Evolutionary conservation across 192 early-diverging fungal genomes (phyloP).

Genomic region (Kickxella alabastrina): DNA sequence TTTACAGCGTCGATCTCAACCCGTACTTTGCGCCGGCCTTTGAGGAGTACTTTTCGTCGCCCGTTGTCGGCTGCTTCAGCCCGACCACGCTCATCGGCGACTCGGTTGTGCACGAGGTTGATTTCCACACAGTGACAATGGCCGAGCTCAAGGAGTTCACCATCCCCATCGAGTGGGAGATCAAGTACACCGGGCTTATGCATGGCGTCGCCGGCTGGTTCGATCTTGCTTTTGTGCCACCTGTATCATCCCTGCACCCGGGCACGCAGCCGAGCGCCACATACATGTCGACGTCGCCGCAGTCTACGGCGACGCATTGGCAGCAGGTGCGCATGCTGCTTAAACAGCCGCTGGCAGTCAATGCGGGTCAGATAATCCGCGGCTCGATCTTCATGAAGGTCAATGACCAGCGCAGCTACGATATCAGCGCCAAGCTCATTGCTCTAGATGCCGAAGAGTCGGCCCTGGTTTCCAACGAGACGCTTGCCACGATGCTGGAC

Average conservation of each 20-base stretch:
- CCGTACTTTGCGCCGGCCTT: slow-evolving; percentile 78
- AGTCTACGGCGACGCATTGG: slow-evolving; percentile 93
- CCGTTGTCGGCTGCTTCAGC: slow-evolving; percentile 94
- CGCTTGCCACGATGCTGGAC: slow-evolving; percentile 8
- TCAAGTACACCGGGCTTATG: slow-evolving; percentile 83
- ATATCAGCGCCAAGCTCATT: slow-evolving; percentile 68
- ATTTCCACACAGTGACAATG: slow-evolving; percentile 80
- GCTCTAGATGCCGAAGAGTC: slow-evolving; percentile 32
- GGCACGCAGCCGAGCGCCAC: slow-evolving; percentile 52
- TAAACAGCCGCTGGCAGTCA: slow-evolving; percentile 91
- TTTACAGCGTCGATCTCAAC: slow-evolving; percentile 91
- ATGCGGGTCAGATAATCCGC: slow-evolving; percentile 79
- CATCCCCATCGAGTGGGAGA: slow-evolving; percentile 78
- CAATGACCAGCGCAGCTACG: slow-evolving; percentile 91
- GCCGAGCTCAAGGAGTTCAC: slow-evolving; percentile 77
- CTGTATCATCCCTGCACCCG: slow-evolving; percentile 29
- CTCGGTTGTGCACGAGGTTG: slow-evolving; percentile 61
- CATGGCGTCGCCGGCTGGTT: slow-evolving; percentile 98
- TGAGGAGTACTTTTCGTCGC: slow-evolving; percentile 76
- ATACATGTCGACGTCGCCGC: slow-evolving; percentile 84
- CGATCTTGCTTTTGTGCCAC: slow-evolving; percentile 77
- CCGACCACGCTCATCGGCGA: slow-evolving; percentile 71
- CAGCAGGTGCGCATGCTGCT: slow-evolving; percentile 94
- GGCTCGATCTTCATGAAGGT: slow-evolving; percentile 83
- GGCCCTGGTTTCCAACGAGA: slow-evolving; percentile 29